Evolutionary conservation across 108 stramenopile genomes (phyloP), one percentile per base, ranked within the genome.

Genomic region (Discostella stelligeroides): DNA sequence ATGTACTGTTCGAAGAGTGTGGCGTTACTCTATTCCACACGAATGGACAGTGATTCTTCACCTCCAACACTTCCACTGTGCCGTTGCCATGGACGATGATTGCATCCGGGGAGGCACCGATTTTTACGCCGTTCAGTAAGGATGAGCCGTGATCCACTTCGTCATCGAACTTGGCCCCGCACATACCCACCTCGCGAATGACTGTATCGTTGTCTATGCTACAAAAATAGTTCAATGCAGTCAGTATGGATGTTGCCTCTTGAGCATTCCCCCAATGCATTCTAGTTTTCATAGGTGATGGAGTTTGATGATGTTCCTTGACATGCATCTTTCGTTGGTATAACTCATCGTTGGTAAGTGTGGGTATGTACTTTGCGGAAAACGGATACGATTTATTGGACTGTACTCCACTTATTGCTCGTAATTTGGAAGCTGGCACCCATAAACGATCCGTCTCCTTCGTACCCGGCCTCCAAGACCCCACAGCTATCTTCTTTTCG

Each of bases 1-100:
- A n/a, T n/a, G n/a, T n/a, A n/a, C n/a, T n/a, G n/a, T n/a, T n/a
- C n/a, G n/a, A n/a, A n/a, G n/a, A n/a, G n/a, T n/a, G n/a, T 20
- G 53, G 60, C 25, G 65, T 49, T 7, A 50, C 45, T 18, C 51
- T 72, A 72, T 80, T 80, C 80, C 75, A 81, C 13, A 83, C 80
- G 69, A 94, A 94, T n/a, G 93, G 90, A 42, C 93, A 94, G 75
- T 94, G 93, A 79, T 94, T 94, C 76, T 94, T 94, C 27, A 94
- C 93, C 68, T 94, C 93, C 42, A 94, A 53, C 4, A 83, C 90
- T 72, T 94, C 93, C 0, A 86, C 72, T 0, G 81, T 84, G 0
- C 90, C 90, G 68, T 94, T 73, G 10, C 86, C 62, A 64, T 94
- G 80, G 48, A 79, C 73, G 10, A 94, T 61, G 7, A 94, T 57